A percentile compares a stretch with the other conserved stretches of the same genome.
Evolutionary conservation across 2,329 filamentous ascomycete species (phyloP).

Genomic region (Talaromyces sp.): DNA sequence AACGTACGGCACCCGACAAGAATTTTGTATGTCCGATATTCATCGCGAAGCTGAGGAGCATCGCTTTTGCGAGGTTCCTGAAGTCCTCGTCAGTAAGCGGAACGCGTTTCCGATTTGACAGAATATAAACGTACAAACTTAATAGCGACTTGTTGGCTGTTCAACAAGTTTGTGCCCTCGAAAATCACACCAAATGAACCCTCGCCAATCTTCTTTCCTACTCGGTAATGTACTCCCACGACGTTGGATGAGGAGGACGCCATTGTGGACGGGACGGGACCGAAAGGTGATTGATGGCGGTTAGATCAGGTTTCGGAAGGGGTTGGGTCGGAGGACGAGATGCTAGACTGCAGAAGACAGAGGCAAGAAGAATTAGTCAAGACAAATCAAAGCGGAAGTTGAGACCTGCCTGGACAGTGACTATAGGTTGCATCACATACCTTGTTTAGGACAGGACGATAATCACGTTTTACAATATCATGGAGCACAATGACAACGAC

Average conservation of each 20-base stretch:
- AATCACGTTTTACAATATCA: not conserved
- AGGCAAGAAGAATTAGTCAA: not conserved
- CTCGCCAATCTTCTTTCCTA: conserved; percentile 99
- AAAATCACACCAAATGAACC: conserved; percentile 98
- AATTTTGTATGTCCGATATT: conserved; percentile 99
- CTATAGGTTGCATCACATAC: not conserved
- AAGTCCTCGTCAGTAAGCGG: conserved; percentile 20
- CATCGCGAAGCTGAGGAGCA: conserved; percentile 93
- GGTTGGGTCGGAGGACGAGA: not conserved
- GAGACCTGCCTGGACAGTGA: not conserved
- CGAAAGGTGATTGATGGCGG: not conserved
- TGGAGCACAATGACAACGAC: not conserved
- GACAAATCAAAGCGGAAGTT: not conserved
- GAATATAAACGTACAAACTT: conserved; percentile 72
- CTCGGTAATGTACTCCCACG: conserved; percentile 95
- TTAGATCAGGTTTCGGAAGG: not conserved
- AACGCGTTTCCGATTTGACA: conserved; percentile 5
- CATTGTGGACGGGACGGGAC: conserved; percentile 50
- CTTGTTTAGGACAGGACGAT: not conserved
- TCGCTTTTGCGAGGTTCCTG: conserved; percentile 98
- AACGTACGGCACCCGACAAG: conserved; percentile 96
- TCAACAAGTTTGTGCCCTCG: conserved; percentile 95
- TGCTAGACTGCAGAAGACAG: too few species aligned
- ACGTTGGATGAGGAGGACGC: conserved; percentile 91
- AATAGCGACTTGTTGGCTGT: conserved; percentile 98